Percentiles rank a stretch among this genome's conserved stretches.
These are phyloP conservation scores for Petunia axillaris DNA, from an alignment of 257 asterid species.

Conservation along the genomic window DNA sequence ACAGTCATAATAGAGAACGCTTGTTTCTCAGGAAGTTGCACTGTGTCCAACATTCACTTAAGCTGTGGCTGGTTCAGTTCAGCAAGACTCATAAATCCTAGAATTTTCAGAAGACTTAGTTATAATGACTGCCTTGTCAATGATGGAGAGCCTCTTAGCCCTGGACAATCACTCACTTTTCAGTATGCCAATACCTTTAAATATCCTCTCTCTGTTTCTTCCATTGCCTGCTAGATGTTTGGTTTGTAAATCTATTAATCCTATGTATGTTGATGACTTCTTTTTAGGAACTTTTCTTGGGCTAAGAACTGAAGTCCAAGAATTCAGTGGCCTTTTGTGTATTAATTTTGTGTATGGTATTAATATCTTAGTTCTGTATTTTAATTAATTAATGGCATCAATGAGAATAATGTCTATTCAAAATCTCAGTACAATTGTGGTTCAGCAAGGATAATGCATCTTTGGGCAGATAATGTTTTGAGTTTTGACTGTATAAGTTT, in stretches of 20 bases:
- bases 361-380: not conserved
- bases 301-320: not conserved
- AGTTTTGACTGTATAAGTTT: too few species aligned
- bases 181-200: constrained; percentile 62
- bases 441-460: too few species aligned
- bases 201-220: constrained; percentile 56
- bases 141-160: constrained; percentile 51
- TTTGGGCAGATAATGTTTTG: too few species aligned
- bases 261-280: not conserved
- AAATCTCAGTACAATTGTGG: not conserved
- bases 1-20: constrained; percentile 51
- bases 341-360: constrained; percentile 1
- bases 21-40: constrained; percentile 52
- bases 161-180: constrained; percentile 51
- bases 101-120: constrained; percentile 45
- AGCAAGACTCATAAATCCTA: constrained; percentile 56
- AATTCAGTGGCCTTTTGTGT: not conserved
- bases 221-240: constrained; percentile 40
- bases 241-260: not conserved
- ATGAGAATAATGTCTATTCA: not conserved
- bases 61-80: constrained; percentile 84
- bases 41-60: constrained; percentile 62
- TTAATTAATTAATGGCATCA: not conserved
- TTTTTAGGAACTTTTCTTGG: not conserved
- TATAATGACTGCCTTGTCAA: constrained; percentile 71